Base-by-base conservation (phyloP, 2,329 filamentous ascomycete genomes). In the Fusarium stilboides region DNA sequence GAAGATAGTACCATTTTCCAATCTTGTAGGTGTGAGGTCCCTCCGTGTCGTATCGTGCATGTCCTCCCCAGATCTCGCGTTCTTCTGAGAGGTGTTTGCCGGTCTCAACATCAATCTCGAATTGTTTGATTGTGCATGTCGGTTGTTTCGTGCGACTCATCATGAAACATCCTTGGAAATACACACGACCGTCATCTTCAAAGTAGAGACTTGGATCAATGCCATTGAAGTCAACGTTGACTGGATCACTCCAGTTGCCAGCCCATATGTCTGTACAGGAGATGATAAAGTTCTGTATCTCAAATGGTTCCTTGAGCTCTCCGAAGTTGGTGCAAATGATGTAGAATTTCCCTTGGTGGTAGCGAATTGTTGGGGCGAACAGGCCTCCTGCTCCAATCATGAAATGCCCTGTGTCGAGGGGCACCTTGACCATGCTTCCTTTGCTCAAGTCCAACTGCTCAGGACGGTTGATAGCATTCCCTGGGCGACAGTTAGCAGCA, bases 161-260 rank as follows among this genome's bases (percentile, higher is more conserved):
- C 28, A 31, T 31, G 10, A 31, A 31, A 31, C 28, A 31, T 5
- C 69, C 67, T 37, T 75, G 75, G 14, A 77, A 55, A 51, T 82
- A 81, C 8, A 69, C 71, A 10, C 66, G 62, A 14, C 75, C 76
- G 47, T 80, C 76, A 17, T 76, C 68, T 14, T 82, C 80, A 31
- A 80, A 82, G 46, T 83, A 80, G 8, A 86, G 74, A 72, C 83
- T 80, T 0, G 82, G 79, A 50, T 84, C 82, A 15, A 84, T 82
- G 2, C 80, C 82, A 19, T 77, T 62, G 28, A 82, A 80, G 1
- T 77, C 72, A 49, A 82, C 81, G 33, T 71, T 71, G 5, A 82
- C 70, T 1, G 81, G 75, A 15, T 76, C 69, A 20, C 70, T 75
- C 74, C 75, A 77, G 7, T 59, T 31, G 6, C 59, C 67, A 8